phyloP scores from a whole-genome alignment of 768 basidiomycete genomes.

The Amanita brunnescens region DNA sequence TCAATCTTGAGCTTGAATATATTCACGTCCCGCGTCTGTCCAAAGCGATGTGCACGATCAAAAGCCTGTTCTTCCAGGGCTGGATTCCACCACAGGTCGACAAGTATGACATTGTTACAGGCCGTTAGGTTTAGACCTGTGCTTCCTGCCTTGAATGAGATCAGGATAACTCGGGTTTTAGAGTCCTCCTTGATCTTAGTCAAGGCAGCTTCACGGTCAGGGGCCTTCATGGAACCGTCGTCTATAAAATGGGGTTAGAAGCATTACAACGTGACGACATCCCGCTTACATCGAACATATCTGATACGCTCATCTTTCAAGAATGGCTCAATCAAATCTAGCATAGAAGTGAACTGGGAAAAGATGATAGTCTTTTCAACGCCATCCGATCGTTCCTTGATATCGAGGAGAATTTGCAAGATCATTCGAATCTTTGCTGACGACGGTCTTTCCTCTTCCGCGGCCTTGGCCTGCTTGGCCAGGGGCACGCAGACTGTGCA shows the following conservation, averaged over 20 bases:
- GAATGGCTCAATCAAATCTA: constrained; percentile 84
- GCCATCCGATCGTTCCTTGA: constrained; percentile 46
- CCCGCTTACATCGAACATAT: constrained; percentile 77
- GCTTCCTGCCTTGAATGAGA: constrained; percentile 94
- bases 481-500: constrained; percentile 55
- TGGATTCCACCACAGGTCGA: constrained; percentile 95
- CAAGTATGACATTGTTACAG: constrained; percentile 90
- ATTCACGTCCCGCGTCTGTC: constrained; percentile 79
- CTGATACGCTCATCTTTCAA: constrained; percentile 56
- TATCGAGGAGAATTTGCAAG: constrained; percentile 57
- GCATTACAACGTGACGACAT: neutral
- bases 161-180: constrained; percentile 68
- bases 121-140: constrained; percentile 92
- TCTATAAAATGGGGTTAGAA: constrained; percentile 38
- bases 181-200: constrained; percentile 58
- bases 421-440: constrained; percentile 88
- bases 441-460: constrained; percentile 48
- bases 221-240: constrained; percentile 79
- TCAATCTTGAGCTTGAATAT: constrained; percentile 88
- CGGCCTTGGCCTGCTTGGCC: constrained; percentile 36
- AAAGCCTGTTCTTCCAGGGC: constrained; percentile 92
- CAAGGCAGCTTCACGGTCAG: constrained; percentile 68
- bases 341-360: constrained; percentile 84
- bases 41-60: constrained; percentile 84
- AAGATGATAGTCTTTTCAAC: constrained; percentile 95